A percentile compares a stretch with the other conserved stretches of the same genome.
Conservation (phyloP, 2,329 filamentous ascomycete genomes). For the Exophiala aquamarina region DNA sequence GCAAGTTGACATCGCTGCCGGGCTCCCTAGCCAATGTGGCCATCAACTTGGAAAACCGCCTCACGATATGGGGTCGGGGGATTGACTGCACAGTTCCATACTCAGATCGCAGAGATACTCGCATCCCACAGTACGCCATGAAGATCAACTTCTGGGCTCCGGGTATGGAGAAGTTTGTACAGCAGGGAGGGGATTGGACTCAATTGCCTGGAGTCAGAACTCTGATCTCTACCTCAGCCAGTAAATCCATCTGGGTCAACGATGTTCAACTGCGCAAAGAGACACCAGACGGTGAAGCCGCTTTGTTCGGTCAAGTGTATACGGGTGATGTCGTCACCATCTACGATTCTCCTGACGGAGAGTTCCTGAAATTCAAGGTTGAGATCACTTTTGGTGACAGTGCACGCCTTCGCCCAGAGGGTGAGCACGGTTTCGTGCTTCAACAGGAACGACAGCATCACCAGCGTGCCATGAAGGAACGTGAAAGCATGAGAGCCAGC, state of each 20-base stretch:
- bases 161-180: slow-evolving; percentile 61
- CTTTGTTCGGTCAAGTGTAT: slow-evolving; percentile 66
- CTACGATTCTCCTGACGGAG: slow-evolving; percentile 53
- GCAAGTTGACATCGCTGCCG: slow-evolving; percentile 63
- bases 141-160: slow-evolving; percentile 73
- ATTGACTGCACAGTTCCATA: slow-evolving; percentile 68
- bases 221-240: slow-evolving; percentile 78
- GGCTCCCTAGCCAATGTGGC: slow-evolving; percentile 65
- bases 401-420: slow-evolving; percentile 39
- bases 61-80: slow-evolving; percentile 77
- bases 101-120: slow-evolving; percentile 60
- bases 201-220: slow-evolving; percentile 58
- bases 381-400: slow-evolving; percentile 50
- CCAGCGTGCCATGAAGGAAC: slow-evolving; percentile 27
- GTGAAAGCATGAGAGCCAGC: slow-evolving; percentile 20
- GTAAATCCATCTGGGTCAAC: slow-evolving; percentile 75
- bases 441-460: slow-evolving; percentile 37
- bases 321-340: slow-evolving; percentile 76
- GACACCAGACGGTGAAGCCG: slow-evolving; percentile 51
- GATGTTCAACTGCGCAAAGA: slow-evolving; percentile 62
- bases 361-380: slow-evolving; percentile 44
- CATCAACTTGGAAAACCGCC: slow-evolving; percentile 64
- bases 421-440: slow-evolving; percentile 42
- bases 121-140: slow-evolving; percentile 79
- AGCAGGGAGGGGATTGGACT: slow-evolving; percentile 57